Evolutionary conservation across 148 eudicot genomes (phyloP), one percentile per base, ranked within the genome.

Genomic region (Rhododendron simsii): DNA sequence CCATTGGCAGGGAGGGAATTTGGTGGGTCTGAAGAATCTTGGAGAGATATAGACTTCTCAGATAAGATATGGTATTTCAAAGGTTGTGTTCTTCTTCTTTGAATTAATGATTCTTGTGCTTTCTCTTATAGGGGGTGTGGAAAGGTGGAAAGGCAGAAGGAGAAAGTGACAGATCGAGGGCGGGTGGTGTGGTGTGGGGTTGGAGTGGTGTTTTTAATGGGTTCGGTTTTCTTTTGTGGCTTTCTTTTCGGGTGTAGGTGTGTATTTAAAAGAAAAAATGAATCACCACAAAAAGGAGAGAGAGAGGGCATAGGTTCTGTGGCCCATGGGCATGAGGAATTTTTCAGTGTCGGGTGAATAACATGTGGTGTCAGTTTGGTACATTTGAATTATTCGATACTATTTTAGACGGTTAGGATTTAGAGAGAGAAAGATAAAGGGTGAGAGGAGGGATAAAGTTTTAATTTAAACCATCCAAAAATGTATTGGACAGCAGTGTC

Each of bases 401-500:
- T 0, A 41, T 41, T 41, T 41, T 41, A 1, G 7, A 41, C 0
- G 1, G 1, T 0, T 41, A 0, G 7, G 45, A 41, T 41, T 41
- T 6, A 7, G 7, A 41, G 45, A 41, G 7, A 41, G 1, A 41
- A 6, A 41, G 5, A 41, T 0, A 41, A 41, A 50, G 53, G 12
- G 15, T 2, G 3, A 50, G 15, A 50, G 3, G 53, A 10, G 53
- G 53, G 15, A 14, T 0, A 41, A 41, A 7, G 7, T 41, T 41
- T 41, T 41, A 41, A 41, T 41, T 1, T 41, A 0, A 41, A 0
- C 7, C 0, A 0, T 41, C 0, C 8, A 41, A 41, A 5, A 6
- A 1, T 41, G 0, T 0, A 41, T 41, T 1, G 0, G 0, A 41
- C 1, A 0, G 45, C 7, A 41, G 7, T 41, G 7, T 5, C 1